Evolutionary conservation across 345 rosid genomes (phyloP).

Genomic region (Acer campestre): DNA sequence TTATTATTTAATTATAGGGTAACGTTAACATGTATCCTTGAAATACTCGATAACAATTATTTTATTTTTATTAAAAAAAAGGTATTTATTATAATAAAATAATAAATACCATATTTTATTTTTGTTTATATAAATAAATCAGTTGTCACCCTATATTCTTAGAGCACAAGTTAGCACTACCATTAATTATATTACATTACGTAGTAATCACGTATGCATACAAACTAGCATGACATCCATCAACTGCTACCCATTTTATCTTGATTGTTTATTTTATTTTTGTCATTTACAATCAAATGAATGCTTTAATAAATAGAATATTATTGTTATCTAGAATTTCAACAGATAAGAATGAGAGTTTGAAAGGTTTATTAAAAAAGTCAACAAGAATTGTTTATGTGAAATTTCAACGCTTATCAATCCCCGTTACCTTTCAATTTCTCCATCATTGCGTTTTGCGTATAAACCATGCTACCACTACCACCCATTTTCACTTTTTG

Average conservation of each 20-base stretch:
- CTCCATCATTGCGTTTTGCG: slow-evolving; percentile 20
- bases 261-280: neutral
- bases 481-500: neutral
- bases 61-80: no score
- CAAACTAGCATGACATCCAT: neutral
- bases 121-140: no score
- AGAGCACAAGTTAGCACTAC: no score
- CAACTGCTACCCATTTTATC: neutral
- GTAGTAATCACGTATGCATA: neutral
- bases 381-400: slow-evolving; percentile 17
- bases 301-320: neutral
- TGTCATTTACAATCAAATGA: neutral
- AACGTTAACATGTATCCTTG: no score
- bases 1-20: neutral
- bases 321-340: neutral
- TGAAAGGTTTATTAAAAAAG: neutral
- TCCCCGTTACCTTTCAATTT: slow-evolving; percentile 6
- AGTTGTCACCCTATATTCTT: no score
- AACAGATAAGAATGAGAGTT: slow-evolving; percentile 24
- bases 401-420: slow-evolving; percentile 17
- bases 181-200: no score
- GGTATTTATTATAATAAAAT: no score
- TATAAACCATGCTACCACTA: neutral
- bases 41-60: no score
- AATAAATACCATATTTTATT: no score